Conservation (phyloP, 352 stramenopile genomes). For the Phytophthora syringae region DNA sequence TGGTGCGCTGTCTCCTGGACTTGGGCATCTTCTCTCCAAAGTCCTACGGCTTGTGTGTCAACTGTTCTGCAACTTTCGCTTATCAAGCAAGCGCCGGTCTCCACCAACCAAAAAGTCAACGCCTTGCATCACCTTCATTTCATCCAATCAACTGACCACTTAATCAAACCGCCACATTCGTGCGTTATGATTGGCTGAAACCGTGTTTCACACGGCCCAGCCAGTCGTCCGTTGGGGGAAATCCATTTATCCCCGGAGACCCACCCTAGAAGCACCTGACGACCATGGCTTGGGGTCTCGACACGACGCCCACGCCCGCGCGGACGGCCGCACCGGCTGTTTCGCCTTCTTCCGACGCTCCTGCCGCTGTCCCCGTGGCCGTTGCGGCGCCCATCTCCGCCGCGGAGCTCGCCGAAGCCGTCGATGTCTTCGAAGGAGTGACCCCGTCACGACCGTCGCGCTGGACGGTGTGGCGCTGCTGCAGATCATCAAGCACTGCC, state of each 20-base stretch:
- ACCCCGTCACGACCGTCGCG: slow-evolving; percentile 69
- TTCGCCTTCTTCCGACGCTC: too few relatives aligned
- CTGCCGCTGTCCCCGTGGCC: slow-evolving; percentile 16
- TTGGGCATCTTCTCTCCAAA: slow-evolving; percentile 71
- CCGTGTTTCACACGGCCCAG: slow-evolving; percentile 30
- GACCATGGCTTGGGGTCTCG: slow-evolving; percentile 71
- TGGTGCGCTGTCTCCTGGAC: slow-evolving; percentile 87
- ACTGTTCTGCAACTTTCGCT: too few relatives aligned
- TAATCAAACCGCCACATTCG: too few relatives aligned
- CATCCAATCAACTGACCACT: slow-evolving; percentile 50
- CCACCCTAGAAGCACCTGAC: slow-evolving; percentile 28
- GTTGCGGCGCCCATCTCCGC: slow-evolving; percentile 17
- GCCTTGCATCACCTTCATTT: slow-evolving; percentile 36
- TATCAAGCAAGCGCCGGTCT: too few relatives aligned
- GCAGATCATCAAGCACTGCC: slow-evolving; percentile 98
- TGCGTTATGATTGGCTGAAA: slow-evolving; percentile 64
- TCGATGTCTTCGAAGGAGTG: slow-evolving; percentile 81
- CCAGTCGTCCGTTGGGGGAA: slow-evolving; percentile 53
- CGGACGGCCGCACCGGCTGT: slow-evolving; percentile 14
- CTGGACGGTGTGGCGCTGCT: slow-evolving; percentile 89
- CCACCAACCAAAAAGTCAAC: slow-evolving; percentile 63
- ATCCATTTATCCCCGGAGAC: slow-evolving; percentile 23
- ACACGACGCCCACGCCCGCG: slow-evolving; percentile 40
- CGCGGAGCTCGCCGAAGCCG: slow-evolving; percentile 40
- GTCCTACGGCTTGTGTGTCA: slow-evolving; percentile 21